Conservation (phyloP, 2,329 filamentous ascomycete genomes). For the Capronia epimyces region DNA sequence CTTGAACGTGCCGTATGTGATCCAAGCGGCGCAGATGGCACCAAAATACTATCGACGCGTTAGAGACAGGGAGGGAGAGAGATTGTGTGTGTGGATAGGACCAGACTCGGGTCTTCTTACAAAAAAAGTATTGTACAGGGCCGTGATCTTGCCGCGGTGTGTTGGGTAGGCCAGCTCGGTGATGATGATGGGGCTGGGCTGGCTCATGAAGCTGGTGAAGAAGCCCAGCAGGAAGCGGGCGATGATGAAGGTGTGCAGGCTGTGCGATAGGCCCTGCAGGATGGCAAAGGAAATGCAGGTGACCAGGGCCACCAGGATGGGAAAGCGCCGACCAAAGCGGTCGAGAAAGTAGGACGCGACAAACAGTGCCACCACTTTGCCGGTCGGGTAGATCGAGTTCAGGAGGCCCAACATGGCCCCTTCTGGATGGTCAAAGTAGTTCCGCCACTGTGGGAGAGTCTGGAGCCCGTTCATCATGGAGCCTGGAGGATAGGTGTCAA, state of each 20-base stretch:
- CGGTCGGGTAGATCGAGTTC: conserved; percentile 34
- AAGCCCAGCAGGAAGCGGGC: conserved; percentile 62
- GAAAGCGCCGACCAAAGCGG: conserved; percentile 43
- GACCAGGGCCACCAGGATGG: conserved; percentile 39
- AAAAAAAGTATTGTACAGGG: conserved; percentile 51
- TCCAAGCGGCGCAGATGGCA: conserved; percentile 46
- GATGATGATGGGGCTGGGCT: conserved; percentile 36
- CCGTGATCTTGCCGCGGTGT: conserved; percentile 46
- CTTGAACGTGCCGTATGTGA: conserved; percentile 45
- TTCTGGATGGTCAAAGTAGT: conserved; percentile 26
- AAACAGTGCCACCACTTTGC: conserved; percentile 45
- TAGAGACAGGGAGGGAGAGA: no score
- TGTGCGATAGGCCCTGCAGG: conserved; percentile 31
- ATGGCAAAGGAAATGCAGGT: conserved; percentile 30
- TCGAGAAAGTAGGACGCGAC: conserved; percentile 47
- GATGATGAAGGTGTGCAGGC: conserved; percentile 48
- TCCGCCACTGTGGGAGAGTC: conserved; percentile 21
- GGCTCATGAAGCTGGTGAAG: conserved; percentile 46
- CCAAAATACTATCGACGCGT: conserved; percentile 52
- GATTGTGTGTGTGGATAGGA: no score
- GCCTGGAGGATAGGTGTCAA: conserved; percentile 1
- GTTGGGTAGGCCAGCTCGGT: conserved; percentile 47
- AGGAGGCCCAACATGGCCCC: conserved; percentile 23
- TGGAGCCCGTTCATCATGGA: conserved; percentile 28
- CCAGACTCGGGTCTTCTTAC: no score